Evolutionary conservation across 768 basidiomycete species (phyloP).

Genomic region (Amanita molliuscula): DNA sequence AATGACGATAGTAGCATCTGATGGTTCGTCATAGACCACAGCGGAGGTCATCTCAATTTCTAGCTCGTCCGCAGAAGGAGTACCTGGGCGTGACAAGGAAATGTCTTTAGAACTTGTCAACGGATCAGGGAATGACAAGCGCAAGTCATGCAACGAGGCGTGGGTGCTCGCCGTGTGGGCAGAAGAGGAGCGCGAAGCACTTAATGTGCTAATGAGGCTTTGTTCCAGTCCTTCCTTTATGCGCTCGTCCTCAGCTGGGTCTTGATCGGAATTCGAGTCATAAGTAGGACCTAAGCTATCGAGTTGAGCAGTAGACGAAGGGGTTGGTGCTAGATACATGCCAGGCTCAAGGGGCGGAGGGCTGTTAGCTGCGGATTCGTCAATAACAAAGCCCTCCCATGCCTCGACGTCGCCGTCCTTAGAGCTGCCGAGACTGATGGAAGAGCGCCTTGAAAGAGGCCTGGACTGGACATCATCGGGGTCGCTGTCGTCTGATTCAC

Average conservation of each 20-base stretch:
- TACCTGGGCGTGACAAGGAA: slow-evolving; percentile 48
- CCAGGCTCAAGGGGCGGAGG: slow-evolving; percentile 15
- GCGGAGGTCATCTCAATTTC: slow-evolving; percentile 12
- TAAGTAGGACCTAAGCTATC: slow-evolving; percentile 19
- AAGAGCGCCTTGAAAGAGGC: slow-evolving; percentile 59
- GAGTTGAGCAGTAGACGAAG: slow-evolving; percentile 21
- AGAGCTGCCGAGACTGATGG: slow-evolving; percentile 59
- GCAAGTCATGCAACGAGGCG: slow-evolving; percentile 59
- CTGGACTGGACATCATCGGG: slow-evolving; percentile 41
- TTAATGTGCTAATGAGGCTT: slow-evolving; percentile 74
- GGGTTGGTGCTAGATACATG: slow-evolving; percentile 21
- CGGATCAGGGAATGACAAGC: slow-evolving; percentile 78
- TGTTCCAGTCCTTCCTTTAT: slow-evolving; percentile 73
- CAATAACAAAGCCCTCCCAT: slow-evolving; percentile 72
- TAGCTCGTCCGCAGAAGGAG: slow-evolving; percentile 21
- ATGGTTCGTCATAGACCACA: slow-evolving; percentile 9
- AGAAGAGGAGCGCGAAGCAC: slow-evolving; percentile 60
- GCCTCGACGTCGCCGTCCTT: slow-evolving; percentile 59
- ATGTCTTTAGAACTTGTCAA: slow-evolving; percentile 60
- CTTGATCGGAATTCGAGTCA: slow-evolving; percentile 21
- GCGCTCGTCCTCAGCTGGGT: slow-evolving; percentile 51
- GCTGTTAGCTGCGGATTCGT: slow-evolving; percentile 39
- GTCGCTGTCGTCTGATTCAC: slow-evolving; percentile 65
- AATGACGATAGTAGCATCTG: slow-evolving; percentile 11
- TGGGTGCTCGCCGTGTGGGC: slow-evolving; percentile 43